phyloP scores from a whole-genome alignment of 1,139 yeast species.

The Candida sojae region DNA sequence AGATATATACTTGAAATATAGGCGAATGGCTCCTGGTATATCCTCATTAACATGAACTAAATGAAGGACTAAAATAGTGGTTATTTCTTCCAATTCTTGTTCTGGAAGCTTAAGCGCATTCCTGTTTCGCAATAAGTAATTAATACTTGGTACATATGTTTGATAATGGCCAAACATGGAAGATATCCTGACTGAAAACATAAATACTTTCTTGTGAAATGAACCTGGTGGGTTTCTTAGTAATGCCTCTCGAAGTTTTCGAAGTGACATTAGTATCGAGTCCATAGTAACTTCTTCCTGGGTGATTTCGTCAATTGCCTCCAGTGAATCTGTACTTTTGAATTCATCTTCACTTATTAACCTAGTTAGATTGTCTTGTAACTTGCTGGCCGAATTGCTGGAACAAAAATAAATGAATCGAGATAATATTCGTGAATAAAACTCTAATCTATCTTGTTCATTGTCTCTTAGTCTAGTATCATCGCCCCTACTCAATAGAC shows the following conservation, averaged over 20 bases:
- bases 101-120: conserved; percentile 9
- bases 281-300: conserved; percentile 20
- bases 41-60: conserved; percentile 47
- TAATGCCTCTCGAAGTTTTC: conserved; percentile 59
- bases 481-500: conserved; percentile 62
- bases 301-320: not conserved
- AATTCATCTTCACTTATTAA: conserved; percentile 14
- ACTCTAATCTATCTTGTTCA: conserved; percentile 35
- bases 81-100: conserved; percentile 41
- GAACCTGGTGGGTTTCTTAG: conserved; percentile 35
- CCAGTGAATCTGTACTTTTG: conserved; percentile 4
- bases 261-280: conserved; percentile 28
- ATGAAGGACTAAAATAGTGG: conserved; percentile 46
- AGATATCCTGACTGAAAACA: conserved; percentile 51
- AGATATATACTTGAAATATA: conserved; percentile 31
- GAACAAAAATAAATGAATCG: conserved; percentile 32
- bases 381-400: conserved; percentile 18
- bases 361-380: conserved; percentile 18
- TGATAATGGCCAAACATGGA: conserved; percentile 53
- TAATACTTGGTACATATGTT: conserved; percentile 57
- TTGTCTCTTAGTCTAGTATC: conserved; percentile 51
- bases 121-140: conserved; percentile 32
- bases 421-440: conserved; percentile 36
- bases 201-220: conserved; percentile 48
- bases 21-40: conserved; percentile 32